Conservation (phyloP, 164 flowering plant genomes). For the Magnolia kwangsiensis region DNA sequence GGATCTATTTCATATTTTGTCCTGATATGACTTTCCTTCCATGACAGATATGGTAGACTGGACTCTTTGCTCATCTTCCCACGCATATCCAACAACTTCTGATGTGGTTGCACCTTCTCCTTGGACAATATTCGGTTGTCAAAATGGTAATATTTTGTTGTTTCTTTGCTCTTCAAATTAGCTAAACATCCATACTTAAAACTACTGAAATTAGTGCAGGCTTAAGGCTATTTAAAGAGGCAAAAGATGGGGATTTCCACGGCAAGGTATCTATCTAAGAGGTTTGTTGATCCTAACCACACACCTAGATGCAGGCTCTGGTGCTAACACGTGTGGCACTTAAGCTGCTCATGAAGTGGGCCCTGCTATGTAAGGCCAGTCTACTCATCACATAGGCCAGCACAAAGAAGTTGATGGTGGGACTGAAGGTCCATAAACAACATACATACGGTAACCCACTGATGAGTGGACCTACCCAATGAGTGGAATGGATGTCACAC, state of each 20-base stretch:
- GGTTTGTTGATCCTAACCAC: neutral
- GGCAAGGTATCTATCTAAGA: slow-evolving; percentile 28
- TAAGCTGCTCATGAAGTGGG: too few relatives aligned
- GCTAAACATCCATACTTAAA: slow-evolving; percentile 7
- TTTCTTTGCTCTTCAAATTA: slow-evolving; percentile 9
- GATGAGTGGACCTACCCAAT: too few relatives aligned
- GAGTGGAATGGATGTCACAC: too few relatives aligned
- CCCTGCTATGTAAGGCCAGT: too few relatives aligned
- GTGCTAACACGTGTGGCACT: neutral
- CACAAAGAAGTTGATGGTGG: too few relatives aligned
- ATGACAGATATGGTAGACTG: slow-evolving; percentile 36
- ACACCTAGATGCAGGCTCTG: neutral
- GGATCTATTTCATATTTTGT: neutral
- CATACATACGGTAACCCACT: too few relatives aligned
- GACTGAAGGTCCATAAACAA: too few relatives aligned
- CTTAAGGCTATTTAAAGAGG: slow-evolving; percentile 80
- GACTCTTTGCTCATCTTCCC: slow-evolving; percentile 52
- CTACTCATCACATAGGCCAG: too few relatives aligned
- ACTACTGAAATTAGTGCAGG: slow-evolving; percentile 38
- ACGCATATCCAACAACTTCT: slow-evolving; percentile 48
- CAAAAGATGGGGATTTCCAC: slow-evolving; percentile 58
- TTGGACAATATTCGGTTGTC: slow-evolving; percentile 93
- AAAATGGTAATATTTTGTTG: slow-evolving; percentile 49
- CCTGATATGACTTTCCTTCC: neutral
- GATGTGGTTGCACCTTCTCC: slow-evolving; percentile 90